phyloP scores from a whole-genome alignment of 2,329 filamentous ascomycete genomes.

The Emericellopsis atlantica region DNA sequence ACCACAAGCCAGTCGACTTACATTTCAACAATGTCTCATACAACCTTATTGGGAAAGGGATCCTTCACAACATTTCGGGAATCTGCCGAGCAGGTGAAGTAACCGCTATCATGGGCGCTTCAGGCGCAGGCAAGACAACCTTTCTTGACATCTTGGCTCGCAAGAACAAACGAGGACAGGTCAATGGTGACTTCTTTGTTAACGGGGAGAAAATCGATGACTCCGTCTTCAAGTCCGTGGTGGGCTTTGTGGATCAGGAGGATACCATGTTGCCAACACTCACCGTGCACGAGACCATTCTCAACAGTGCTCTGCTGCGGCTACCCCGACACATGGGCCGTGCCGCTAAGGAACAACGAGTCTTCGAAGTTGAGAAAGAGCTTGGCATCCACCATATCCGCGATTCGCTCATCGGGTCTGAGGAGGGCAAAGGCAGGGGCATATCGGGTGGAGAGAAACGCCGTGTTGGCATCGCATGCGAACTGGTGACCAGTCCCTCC shows the following conservation, averaged over 20 bases:
- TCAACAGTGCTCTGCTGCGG: slow-evolving; percentile 83
- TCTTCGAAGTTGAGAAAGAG: slow-evolving; percentile 88
- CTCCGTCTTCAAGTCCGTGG: slow-evolving; percentile 75
- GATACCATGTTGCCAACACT: slow-evolving; percentile 93
- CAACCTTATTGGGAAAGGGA: slow-evolving; percentile 74
- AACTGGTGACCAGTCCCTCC: slow-evolving; percentile 91
- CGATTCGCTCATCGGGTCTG: slow-evolving; percentile 89
- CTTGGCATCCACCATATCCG: slow-evolving; percentile 90
- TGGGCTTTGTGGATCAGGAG: slow-evolving; percentile 96
- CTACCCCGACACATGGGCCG: slow-evolving; percentile 87
- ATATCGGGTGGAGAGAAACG: slow-evolving; percentile 97
- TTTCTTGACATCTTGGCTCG: slow-evolving; percentile 92
- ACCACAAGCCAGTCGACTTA: slow-evolving; percentile 82
- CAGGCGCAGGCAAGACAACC: slow-evolving; percentile 92
- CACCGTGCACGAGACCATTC: slow-evolving; percentile 94
- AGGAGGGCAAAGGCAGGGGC: slow-evolving; percentile 85
- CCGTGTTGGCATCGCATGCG: slow-evolving; percentile 91
- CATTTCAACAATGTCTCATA: slow-evolving; percentile 86
- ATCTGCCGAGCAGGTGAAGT: slow-evolving; percentile 91
- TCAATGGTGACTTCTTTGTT: slow-evolving; percentile 74
- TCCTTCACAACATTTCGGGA: slow-evolving; percentile 68
- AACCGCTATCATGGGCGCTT: slow-evolving; percentile 95
- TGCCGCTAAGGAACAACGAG: slow-evolving; percentile 78
- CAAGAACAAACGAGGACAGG: slow-evolving; percentile 84
- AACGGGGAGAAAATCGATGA: slow-evolving; percentile 86